Conservation (phyloP, 495 filamentous ascomycete species). For the Aspergillus bertholletiae region DNA sequence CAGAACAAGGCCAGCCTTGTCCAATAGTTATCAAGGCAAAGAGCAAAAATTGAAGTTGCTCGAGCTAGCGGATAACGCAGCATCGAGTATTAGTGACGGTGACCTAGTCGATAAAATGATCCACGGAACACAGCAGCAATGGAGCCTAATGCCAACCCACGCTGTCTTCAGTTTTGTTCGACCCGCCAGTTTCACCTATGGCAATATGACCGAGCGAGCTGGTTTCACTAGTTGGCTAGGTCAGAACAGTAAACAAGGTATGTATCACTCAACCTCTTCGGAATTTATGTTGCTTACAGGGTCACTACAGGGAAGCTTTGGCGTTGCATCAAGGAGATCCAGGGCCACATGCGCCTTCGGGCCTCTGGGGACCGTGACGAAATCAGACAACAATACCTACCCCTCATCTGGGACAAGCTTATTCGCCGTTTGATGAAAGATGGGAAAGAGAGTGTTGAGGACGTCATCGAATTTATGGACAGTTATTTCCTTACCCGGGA, state of each 20-base stretch:
- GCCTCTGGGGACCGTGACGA: conserved; percentile 91
- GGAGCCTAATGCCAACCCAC: conserved; percentile 96
- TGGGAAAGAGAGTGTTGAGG: conserved; percentile 69
- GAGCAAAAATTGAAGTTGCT: conserved; percentile 74
- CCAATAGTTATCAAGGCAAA: conserved; percentile 54
- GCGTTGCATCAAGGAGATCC: conserved; percentile 88
- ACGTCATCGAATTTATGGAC: conserved; percentile 91
- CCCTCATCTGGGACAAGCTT: conserved; percentile 79
- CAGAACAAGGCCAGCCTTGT: conserved; percentile 65
- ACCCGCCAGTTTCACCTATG: conserved; percentile 86
- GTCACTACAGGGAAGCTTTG: conserved; percentile 61
- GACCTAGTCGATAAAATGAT: conserved; percentile 98
- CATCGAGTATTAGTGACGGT: conserved; percentile 93
- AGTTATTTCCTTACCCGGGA: conserved; percentile 95
- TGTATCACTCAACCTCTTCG: conserved; percentile 4
- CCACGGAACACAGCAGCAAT: conserved; percentile 95
- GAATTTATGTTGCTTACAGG: conserved; percentile 13
- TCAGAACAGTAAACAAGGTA: conserved; percentile 85
- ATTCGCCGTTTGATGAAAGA: conserved; percentile 65
- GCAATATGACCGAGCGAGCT: conserved; percentile 59
- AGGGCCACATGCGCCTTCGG: conserved; percentile 92
- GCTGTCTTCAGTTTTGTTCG: conserved; percentile 94
- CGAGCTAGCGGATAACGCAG: conserved; percentile 80
- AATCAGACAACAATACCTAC: conserved; percentile 90
- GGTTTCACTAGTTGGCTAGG: conserved; percentile 88